Evolutionary conservation across 768 basidiomycete species (phyloP), one percentile per base, ranked within the genome.

Genomic region (Candolleomyces efflorescens): DNA sequence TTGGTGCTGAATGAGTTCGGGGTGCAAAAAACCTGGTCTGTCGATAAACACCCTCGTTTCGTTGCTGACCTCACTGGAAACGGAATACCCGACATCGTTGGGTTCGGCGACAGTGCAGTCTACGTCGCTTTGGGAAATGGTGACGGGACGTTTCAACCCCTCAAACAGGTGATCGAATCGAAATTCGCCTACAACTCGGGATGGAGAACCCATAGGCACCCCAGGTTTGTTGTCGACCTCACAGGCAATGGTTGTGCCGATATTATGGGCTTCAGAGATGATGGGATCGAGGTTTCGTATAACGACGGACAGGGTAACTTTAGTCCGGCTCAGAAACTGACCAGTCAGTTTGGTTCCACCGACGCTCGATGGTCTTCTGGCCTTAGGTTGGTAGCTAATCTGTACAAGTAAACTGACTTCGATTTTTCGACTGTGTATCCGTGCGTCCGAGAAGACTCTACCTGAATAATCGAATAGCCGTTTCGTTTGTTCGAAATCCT

Each of bases 261-360:
- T 5, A 53, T 53, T 6, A n/a, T 53, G 15, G 52, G 52, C 2
- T 53, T 53, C 22, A 36, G 32, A 3, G 52, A 53, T 3, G 39
- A 37, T 53, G 36, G 39, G 2, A 36, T 53, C 17, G 38, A 20
- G 9, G 52, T 53, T n/a, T 38, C 36, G 12, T 53, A 39, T 18
- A 53, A 53, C 18, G 52, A 53, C 22, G 52, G 52, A 20, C 13
- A 18, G 18, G 52, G 52, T 20, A 39, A 39, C 52, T 53, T 53
- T 15, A 43, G 41, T 12, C 17, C 41, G 7, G 2, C 18, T 17
- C 41, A 43, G 17, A 43, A 43, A 43, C 18, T 43, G 5, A 17
- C 41, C 9, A 6, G 18, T 43, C 18, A 17, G 1, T 43, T 43
- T 43, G 41, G 41, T 20, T 43, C 41, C 41, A 43, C 1, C 18